phyloP scores from a whole-genome alignment of 2,329 filamentous ascomycete species.

The Colletotrichum melonis region DNA sequence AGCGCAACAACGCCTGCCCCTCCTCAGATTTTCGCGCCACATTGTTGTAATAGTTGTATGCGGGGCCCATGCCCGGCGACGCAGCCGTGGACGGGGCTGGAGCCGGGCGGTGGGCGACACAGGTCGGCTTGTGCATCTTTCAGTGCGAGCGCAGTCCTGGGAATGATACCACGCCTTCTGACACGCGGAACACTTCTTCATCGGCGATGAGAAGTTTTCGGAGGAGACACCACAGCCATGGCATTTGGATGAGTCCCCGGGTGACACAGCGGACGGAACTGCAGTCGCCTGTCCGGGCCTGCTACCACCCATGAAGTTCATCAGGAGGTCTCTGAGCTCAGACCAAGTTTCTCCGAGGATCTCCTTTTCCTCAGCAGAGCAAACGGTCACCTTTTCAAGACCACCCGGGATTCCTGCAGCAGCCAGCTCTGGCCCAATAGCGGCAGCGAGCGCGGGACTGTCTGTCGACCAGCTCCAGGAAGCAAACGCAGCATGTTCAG shows the following conservation, averaged over 20 bases:
- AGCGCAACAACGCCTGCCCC: not conserved
- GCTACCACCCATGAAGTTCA: not conserved
- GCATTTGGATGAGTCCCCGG: not conserved
- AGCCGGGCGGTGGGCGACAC: slow-evolving; percentile 4
- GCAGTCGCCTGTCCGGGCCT: not conserved
- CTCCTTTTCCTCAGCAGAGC: not conserved
- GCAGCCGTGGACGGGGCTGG: not conserved
- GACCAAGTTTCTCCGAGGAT: not conserved
- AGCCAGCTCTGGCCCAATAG: not conserved
- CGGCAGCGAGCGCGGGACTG: not conserved
- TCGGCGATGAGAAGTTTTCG: not conserved
- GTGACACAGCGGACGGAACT: not conserved
- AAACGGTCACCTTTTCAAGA: not conserved
- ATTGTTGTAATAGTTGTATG: not conserved
- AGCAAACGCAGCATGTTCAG: not conserved
- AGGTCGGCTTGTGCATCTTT: not conserved
- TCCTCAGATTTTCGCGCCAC: not conserved
- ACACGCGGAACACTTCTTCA: slow-evolving; percentile 12
- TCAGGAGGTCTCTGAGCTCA: not conserved
- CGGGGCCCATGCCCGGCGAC: not conserved
- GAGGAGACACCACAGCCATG: not conserved
- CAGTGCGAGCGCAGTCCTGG: slow-evolving; percentile 7
- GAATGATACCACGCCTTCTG: slow-evolving; percentile 9
- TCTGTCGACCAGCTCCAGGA: slow-evolving; percentile 3
- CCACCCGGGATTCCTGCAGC: not conserved